phyloP scores from a whole-genome alignment of 805 yeast species.

The Candida odintsovae region DNA sequence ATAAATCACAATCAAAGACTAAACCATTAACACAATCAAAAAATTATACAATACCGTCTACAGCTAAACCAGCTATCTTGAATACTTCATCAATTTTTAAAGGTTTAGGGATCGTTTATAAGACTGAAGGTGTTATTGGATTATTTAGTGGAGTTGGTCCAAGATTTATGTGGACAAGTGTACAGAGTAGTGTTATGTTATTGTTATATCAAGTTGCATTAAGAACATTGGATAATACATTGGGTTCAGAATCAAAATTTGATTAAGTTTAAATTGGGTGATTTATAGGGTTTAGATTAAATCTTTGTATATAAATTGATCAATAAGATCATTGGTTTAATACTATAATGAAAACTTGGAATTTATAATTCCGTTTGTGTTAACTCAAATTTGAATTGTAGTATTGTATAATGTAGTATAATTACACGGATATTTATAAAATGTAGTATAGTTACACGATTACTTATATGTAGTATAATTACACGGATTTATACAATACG shows the following conservation, averaged over 20 bases:
- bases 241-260: neutral
- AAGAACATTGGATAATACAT: constrained; percentile 30
- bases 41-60: constrained; percentile 24
- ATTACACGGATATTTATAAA: no score
- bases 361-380: no score
- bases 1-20: neutral
- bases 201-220: constrained; percentile 77
- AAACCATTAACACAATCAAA: constrained; percentile 15
- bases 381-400: no score
- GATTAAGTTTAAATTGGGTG: no score
- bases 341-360: no score
- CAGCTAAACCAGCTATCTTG: constrained; percentile 18
- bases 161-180: constrained; percentile 91
- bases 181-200: constrained; percentile 93
- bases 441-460: no score
- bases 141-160: constrained; percentile 96
- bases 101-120: constrained; percentile 53
- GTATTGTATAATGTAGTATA: no score
- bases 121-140: constrained; percentile 70
- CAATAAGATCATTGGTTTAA: no score
- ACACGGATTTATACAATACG: no score
- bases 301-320: neutral
- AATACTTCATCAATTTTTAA: constrained; percentile 40
- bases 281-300: neutral
- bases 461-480: no score